Evolutionary conservation across 768 basidiomycete species (phyloP).

Genomic region (Galerina sulciceps): DNA sequence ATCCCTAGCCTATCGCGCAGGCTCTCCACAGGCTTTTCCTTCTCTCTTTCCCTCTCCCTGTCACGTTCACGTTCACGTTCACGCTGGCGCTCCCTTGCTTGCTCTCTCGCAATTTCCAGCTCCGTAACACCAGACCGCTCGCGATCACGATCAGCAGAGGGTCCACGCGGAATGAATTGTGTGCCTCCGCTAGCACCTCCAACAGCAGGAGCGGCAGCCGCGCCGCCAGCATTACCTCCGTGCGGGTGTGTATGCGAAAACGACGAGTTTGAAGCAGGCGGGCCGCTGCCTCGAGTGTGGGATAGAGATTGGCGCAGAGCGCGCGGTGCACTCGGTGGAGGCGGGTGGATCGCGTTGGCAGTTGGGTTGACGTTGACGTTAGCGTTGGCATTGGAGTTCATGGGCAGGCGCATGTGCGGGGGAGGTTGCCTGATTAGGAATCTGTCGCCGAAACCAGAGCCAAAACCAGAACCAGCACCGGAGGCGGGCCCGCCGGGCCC

Average conservation of each 20-base stretch:
- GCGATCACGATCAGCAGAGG: conserved; percentile 55
- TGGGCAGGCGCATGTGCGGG: neutral
- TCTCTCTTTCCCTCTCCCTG: neutral
- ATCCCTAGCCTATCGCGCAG: too few species aligned
- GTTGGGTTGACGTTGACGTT: neutral
- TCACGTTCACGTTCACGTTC: neutral
- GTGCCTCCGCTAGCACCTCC: conserved; percentile 6
- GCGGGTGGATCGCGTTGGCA: conserved; percentile 5
- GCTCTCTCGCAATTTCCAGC: neutral
- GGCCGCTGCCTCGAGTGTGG: neutral
- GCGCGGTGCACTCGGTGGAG: conserved; percentile 16
- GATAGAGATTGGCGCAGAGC: neutral
- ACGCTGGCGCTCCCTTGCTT: neutral
- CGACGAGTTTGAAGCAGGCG: too few species aligned
- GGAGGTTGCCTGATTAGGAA: neutral
- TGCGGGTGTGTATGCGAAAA: too few species aligned
- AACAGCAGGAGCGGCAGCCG: neutral
- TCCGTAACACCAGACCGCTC: conserved; percentile 44
- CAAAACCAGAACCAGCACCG: too few species aligned
- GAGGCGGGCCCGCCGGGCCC: too few species aligned
- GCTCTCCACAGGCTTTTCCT: too few species aligned
- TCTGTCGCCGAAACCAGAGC: too few species aligned
- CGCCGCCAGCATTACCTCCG: neutral
- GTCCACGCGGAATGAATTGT: conserved; percentile 51
- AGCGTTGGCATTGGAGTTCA: neutral